phyloP scores from a whole-genome alignment of 768 basidiomycete genomes.

The Russula abietina region DNA sequence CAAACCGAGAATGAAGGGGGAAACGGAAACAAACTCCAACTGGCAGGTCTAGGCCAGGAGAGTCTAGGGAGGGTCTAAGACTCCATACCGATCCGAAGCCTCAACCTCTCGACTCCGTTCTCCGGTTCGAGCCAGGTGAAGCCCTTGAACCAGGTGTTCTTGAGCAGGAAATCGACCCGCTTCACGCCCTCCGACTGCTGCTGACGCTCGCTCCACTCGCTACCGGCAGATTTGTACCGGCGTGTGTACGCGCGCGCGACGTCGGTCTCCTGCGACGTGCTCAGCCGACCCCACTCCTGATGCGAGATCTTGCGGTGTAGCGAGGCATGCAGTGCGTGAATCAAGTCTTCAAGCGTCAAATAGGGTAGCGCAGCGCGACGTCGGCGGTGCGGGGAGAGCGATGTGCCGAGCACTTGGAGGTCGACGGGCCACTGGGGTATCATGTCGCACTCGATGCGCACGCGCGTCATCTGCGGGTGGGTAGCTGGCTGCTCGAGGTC shows the following conservation, averaged over 20 bases:
- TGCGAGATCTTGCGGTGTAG: conserved; percentile 26
- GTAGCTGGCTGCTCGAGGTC: conserved; percentile 25
- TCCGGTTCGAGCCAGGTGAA: conserved; percentile 22
- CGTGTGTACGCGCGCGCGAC: conserved; percentile 25
- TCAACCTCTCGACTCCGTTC: conserved; percentile 21
- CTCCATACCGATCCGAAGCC: conserved; percentile 15
- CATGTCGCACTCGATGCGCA: conserved; percentile 21
- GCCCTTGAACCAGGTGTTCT: conserved; percentile 21
- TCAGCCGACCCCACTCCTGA: conserved; percentile 23
- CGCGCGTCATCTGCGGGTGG: conserved; percentile 23
- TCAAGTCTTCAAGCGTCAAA: conserved; percentile 23
- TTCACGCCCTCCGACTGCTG: conserved; percentile 24
- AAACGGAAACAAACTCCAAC: neutral
- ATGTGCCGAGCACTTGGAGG: conserved; percentile 19
- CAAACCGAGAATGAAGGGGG: neutral
- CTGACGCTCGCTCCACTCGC: conserved; percentile 4
- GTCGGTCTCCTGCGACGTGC: conserved; percentile 19
- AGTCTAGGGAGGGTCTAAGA: neutral
- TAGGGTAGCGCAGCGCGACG: conserved; percentile 17
- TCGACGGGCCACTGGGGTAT: conserved; percentile 25
- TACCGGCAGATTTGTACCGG: conserved; percentile 21
- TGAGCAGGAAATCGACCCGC: conserved; percentile 24
- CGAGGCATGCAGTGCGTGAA: conserved; percentile 16
- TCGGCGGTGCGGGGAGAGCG: conserved; percentile 18
- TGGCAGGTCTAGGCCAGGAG: too few relatives aligned